phyloP scores from a whole-genome alignment of 2,329 filamentous ascomycete species.

The Raffaelea ambrosiae region DNA sequence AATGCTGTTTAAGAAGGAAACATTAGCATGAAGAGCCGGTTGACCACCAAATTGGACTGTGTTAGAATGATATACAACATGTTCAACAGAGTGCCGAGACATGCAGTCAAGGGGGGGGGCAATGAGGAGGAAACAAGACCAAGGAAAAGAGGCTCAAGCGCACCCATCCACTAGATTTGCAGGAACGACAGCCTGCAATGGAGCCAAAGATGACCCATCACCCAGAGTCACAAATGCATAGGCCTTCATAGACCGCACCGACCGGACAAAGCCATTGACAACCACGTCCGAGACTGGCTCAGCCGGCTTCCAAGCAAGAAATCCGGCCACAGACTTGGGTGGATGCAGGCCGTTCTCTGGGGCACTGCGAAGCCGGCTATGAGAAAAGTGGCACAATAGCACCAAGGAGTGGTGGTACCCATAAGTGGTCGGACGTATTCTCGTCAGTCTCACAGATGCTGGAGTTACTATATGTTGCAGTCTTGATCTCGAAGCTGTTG shows the following conservation, averaged over 20 bases:
- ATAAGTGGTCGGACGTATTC: too few species aligned
- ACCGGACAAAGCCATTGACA: conserved; percentile 73
- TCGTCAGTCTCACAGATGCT: too few species aligned
- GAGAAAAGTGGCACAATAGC: background rate
- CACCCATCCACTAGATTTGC: conserved; percentile 66
- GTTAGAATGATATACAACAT: too few species aligned
- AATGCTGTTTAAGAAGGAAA: conserved; percentile 44
- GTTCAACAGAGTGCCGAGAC: too few species aligned
- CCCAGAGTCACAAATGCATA: conserved; percentile 76
- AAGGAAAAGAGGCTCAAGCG: conserved; percentile 23
- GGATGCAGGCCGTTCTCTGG: background rate
- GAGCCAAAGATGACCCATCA: conserved; percentile 74
- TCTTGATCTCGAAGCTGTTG: background rate
- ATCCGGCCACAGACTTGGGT: conserved; percentile 41
- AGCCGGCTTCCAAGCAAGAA: conserved; percentile 44
- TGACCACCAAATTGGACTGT: too few species aligned
- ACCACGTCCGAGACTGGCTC: conserved; percentile 40
- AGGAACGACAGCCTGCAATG: conserved; percentile 73
- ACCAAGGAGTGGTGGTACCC: too few species aligned
- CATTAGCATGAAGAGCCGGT: conserved; percentile 16
- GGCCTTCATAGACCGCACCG: conserved; percentile 77
- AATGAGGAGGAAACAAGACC: conserved; percentile 16
- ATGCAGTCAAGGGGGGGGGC: too few species aligned
- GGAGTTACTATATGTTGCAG: background rate
- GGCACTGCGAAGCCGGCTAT: background rate